Base-by-base conservation (phyloP, 441 rosid genomes). In the Macaranga tanarius region DNA sequence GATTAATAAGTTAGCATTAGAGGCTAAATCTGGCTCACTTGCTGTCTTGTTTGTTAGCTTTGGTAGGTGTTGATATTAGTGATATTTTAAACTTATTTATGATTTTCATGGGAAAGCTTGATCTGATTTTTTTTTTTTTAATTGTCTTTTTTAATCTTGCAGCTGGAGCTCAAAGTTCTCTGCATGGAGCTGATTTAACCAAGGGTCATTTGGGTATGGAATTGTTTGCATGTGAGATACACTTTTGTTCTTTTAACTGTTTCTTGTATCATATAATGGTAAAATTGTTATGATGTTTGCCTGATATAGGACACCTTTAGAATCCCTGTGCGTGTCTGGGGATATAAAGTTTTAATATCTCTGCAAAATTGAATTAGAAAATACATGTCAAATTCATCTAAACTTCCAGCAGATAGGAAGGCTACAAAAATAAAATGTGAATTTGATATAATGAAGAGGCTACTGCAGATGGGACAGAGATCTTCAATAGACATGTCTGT, bases 11-110 rank as follows among this genome's bases (percentile, higher is more conserved):
- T 89, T 96, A 71, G 86, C 88, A 40, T 67, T 82, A 82, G 97
- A 96, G 83, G 89, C 91, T 57, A 93, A 88, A 77, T 86, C 88
- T 61, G 89, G 97, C 61, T 86, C 97, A 28, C 95, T 96, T 25
- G 80, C 90, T 61, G 81, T 96, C 78, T 82, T 96, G 87, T 86
- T 96, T 76, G 85, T 96, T 71, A 90, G 92, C 86, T 86, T 84
- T 81, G 99, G 99, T 93, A 87, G 71, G 84, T 59, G 40, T 80
- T 79, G 67, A 19, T 48, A 61, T 51, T 20, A 52, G 57, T 61
- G 13, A 59, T 62, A 48, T 63, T 17, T 44, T 17, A 60, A 31
- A 70, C 20, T 51, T 71, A 54, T 59, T 11, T 25, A 48, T 65
- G 20, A 54, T 10, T 68, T 47, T 79, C 55, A 34, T 40, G n/a